Percentiles rank a stretch among this genome's conserved stretches.
Evolutionary conservation across 1,284 basidiomycete genomes (phyloP).

Genomic region (Neotropicomus parvogracilis): DNA sequence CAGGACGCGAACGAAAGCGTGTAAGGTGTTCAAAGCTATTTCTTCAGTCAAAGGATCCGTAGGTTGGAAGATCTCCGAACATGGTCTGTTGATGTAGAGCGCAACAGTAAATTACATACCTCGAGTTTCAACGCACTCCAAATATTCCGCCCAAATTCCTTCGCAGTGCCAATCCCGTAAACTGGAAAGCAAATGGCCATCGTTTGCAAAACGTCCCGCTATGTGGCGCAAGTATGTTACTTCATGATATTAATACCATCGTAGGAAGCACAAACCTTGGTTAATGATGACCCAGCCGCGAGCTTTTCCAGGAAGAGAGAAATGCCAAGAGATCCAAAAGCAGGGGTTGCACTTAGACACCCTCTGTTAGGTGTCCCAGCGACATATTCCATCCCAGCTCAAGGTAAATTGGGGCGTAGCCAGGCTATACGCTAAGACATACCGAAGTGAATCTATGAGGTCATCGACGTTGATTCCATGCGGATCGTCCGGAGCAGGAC

Average conservation of each 20-base stretch:
- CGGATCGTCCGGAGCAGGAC: slow-evolving; percentile 91
- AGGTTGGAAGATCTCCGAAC: slow-evolving; percentile 81
- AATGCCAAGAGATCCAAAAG: slow-evolving; percentile 82
- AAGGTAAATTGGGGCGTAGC: slow-evolving; percentile 24
- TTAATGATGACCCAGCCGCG: slow-evolving; percentile 73
- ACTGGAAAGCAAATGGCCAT: slow-evolving; percentile 75
- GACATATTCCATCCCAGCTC: neutral
- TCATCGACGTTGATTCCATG: slow-evolving; percentile 92
- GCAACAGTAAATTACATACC: slow-evolving; percentile 40
- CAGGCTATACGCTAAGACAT: slow-evolving; percentile 3
- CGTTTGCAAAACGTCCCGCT: slow-evolving; percentile 82
- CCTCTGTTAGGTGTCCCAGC: slow-evolving; percentile 27
- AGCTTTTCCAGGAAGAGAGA: slow-evolving; percentile 94
- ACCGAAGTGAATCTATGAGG: slow-evolving; percentile 75
- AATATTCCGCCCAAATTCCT: slow-evolving; percentile 65
- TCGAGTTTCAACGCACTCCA: slow-evolving; percentile 90
- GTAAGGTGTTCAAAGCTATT: slow-evolving; percentile 67
- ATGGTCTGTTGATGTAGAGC: slow-evolving; percentile 7
- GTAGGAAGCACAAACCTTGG: slow-evolving; percentile 60
- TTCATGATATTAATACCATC: neutral
- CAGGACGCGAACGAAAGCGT: slow-evolving; percentile 70
- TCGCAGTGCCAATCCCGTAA: slow-evolving; percentile 67
- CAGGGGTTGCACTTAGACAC: slow-evolving; percentile 77
- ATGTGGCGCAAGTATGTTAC: slow-evolving; percentile 4
- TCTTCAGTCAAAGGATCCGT: slow-evolving; percentile 72